Percentiles rank a stretch among this genome's conserved stretches.
These are phyloP conservation scores for Tricholoma bakamatsutake DNA, from an alignment of 768 basidiomycete genomes.

Conservation along the genomic window DNA sequence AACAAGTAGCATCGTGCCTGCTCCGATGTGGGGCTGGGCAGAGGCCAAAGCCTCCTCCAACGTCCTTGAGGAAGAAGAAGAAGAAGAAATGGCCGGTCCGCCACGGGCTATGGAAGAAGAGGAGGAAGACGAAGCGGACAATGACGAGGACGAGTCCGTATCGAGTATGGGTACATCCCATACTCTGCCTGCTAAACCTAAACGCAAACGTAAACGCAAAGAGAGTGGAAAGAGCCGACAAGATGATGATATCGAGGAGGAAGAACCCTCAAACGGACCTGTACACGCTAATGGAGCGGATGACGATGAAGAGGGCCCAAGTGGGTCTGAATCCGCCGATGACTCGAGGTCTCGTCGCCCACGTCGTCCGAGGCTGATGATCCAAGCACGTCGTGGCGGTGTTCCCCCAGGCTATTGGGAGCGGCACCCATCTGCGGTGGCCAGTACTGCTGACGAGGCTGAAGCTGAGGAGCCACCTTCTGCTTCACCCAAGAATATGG, in stretches of 20 bases:
- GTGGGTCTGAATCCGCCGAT: not conserved
- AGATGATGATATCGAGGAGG: conserved; percentile 12
- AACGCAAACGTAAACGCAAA: not conserved
- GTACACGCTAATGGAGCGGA: not conserved
- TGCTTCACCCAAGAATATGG: not conserved
- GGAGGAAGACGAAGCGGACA: conserved; percentile 40
- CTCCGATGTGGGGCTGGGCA: conserved; percentile 86
- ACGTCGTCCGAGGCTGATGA: too few relatives aligned
- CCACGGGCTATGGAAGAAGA: conserved; percentile 61
- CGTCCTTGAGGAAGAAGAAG: conserved; percentile 46
- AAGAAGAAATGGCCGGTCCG: conserved; percentile 40
- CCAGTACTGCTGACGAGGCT: not conserved
- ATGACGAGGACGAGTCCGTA: conserved; percentile 23
- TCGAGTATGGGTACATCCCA: not conserved
- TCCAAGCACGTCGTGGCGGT: too few relatives aligned
- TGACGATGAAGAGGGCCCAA: not conserved
- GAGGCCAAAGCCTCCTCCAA: conserved; percentile 37
- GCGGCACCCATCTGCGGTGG: too few relatives aligned
- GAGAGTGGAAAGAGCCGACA: not conserved
- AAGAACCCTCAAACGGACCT: conserved; percentile 3
- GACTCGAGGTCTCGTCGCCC: not conserved
- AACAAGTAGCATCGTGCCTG: conserved; percentile 59
- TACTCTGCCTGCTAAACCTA: not conserved
- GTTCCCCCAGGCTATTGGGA: not conserved
- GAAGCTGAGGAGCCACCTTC: not conserved